phyloP scores from a whole-genome alignment of 352 stramenopile genomes.

The Peronospora belbahrii region DNA sequence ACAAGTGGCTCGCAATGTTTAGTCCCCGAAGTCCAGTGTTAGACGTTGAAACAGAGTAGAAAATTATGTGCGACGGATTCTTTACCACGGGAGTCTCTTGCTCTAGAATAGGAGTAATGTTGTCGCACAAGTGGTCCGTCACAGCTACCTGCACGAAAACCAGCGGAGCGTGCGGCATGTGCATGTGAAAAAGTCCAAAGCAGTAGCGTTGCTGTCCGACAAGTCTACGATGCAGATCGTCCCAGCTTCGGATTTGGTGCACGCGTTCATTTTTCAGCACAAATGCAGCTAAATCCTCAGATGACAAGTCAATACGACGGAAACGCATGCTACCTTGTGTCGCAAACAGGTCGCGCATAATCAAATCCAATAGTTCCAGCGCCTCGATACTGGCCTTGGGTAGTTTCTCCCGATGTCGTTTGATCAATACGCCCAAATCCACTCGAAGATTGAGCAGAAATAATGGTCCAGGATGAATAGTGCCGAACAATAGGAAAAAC shows the following conservation, averaged over 20 bases:
- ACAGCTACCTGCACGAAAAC: slow-evolving; percentile 75
- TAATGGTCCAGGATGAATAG: slow-evolving; percentile 57
- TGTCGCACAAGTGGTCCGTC: slow-evolving; percentile 56
- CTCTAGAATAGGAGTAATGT: slow-evolving; percentile 58
- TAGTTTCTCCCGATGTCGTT: slow-evolving; percentile 40
- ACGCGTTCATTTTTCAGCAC: slow-evolving; percentile 76
- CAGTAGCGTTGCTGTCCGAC: slow-evolving; percentile 57
- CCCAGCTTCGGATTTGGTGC: slow-evolving; percentile 58
- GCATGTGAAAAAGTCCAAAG: slow-evolving; percentile 79
- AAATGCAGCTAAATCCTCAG: slow-evolving; percentile 56
- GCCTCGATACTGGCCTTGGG: slow-evolving; percentile 44
- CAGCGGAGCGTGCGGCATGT: slow-evolving; percentile 61
- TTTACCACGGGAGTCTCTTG: slow-evolving; percentile 32
- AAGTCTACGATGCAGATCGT: slow-evolving; percentile 57
- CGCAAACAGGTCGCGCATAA: slow-evolving; percentile 79
- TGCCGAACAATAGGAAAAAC: slow-evolving; percentile 70
- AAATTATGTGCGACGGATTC: slow-evolving; percentile 71
- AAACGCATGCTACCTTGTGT: slow-evolving; percentile 79
- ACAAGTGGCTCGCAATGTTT: slow-evolving; percentile 74
- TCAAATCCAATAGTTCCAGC: slow-evolving; percentile 71
- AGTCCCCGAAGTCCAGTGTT: slow-evolving; percentile 70
- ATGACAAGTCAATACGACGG: slow-evolving; percentile 63
- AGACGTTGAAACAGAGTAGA: slow-evolving; percentile 80
- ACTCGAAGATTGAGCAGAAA: slow-evolving; percentile 68
- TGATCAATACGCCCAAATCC: slow-evolving; percentile 49